Evolutionary conservation across 352 stramenopile species (phyloP).

Genomic region (Globisporangium takayamanum): DNA sequence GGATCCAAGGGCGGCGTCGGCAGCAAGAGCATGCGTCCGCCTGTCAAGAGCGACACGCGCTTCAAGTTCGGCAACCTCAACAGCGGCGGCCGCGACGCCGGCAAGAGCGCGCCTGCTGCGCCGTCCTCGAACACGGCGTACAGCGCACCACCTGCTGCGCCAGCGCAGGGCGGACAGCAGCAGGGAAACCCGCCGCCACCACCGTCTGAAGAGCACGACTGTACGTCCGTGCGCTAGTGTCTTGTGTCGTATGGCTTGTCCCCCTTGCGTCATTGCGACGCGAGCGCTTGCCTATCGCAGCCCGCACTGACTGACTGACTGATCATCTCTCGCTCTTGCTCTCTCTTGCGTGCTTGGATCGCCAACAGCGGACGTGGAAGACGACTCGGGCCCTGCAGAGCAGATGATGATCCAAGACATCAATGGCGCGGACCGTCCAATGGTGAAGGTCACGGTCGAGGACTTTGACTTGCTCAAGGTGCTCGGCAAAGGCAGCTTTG

Average conservation of each 20-base stretch:
- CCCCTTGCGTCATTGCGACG: neutral
- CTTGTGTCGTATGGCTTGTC: neutral
- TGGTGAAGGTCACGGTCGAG: constrained; percentile 86
- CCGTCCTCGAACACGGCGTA: constrained; percentile 29
- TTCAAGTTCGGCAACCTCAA: constrained; percentile 64
- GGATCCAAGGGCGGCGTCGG: constrained; percentile 64
- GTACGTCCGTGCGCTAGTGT: constrained; percentile 22
- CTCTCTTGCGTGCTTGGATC: constrained; percentile 10
- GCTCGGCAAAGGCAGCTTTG: constrained; percentile 93
- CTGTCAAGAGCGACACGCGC: constrained; percentile 81
- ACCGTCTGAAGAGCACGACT: constrained; percentile 43
- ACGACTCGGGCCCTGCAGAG: constrained; percentile 75
- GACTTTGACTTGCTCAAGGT: constrained; percentile 93
- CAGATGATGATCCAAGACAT: constrained; percentile 82
- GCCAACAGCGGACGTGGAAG: constrained; percentile 56
- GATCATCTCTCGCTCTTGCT: neutral
- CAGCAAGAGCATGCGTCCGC: constrained; percentile 51
- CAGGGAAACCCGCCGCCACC: constrained; percentile 2
- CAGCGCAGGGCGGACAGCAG: constrained; percentile 12
- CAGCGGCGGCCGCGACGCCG: constrained; percentile 49
- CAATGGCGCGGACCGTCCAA: constrained; percentile 44
- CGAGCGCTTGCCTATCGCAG: neutral
- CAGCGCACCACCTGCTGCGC: constrained; percentile 7
- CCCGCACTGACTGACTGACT: neutral
- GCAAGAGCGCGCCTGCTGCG: constrained; percentile 66